These are phyloP conservation scores for Diaporthe citri DNA, from an alignment of 2,329 filamentous ascomycete species.

Conservation along the genomic window DNA sequence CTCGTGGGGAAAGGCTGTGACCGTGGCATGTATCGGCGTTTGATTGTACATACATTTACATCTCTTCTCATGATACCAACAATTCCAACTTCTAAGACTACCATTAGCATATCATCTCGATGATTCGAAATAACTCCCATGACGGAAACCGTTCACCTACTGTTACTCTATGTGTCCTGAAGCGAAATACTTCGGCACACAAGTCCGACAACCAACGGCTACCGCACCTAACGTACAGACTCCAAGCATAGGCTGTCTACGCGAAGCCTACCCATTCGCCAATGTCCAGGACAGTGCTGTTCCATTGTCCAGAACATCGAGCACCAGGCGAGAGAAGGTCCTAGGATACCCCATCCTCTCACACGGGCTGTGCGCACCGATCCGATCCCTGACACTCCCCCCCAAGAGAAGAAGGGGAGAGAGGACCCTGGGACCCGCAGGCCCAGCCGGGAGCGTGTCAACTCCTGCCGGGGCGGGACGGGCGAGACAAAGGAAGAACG, in stretches of 20 bases:
- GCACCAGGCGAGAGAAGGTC: neutral
- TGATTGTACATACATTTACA: neutral
- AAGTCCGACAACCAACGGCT: neutral
- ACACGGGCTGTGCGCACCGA: slow-evolving; percentile 7
- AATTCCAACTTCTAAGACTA: neutral
- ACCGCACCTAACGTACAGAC: neutral
- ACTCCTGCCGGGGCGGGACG: neutral
- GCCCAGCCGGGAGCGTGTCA: neutral
- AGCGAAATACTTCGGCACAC: neutral
- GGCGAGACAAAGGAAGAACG: neutral
- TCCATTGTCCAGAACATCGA: neutral
- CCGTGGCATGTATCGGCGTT: slow-evolving; percentile 10
- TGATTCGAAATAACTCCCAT: neutral
- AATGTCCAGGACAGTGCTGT: neutral
- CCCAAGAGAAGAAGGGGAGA: neutral
- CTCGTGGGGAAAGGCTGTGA: neutral
- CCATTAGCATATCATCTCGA: neutral
- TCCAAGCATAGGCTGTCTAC: neutral
- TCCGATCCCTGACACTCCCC: neutral
- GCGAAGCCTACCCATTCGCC: neutral
- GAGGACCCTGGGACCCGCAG: neutral
- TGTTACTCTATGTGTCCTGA: neutral
- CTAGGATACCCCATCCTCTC: slow-evolving; percentile 8
- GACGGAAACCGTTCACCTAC: neutral
- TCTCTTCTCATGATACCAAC: slow-evolving; percentile 39